Evolutionary conservation across 805 yeast species (phyloP).

Genomic region (Myxozyma udenii): DNA sequence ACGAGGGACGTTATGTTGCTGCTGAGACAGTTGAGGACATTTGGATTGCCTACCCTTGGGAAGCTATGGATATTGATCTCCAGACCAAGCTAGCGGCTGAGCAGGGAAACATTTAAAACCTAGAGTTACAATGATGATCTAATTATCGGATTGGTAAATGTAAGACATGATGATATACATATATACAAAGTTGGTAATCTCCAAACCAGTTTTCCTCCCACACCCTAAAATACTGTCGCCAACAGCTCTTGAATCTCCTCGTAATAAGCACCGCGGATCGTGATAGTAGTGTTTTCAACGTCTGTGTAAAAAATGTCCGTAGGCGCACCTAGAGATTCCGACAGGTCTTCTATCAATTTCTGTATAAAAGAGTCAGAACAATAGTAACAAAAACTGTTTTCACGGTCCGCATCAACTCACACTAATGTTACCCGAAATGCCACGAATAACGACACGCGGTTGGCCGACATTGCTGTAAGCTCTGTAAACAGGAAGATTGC

Average conservation of each 20-base stretch:
- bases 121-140: no score
- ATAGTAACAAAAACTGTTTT: no score
- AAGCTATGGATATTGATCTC: slow-evolving; percentile 72
- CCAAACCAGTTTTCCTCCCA: no score
- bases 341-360: no score
- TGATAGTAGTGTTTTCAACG: no score
- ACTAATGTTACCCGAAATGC: slow-evolving; percentile 4
- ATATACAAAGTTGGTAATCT: no score
- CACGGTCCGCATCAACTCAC: no score
- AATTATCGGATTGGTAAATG: no score
- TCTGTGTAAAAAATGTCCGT: no score
- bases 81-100: slow-evolving; percentile 63
- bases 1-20: slow-evolving; percentile 63
- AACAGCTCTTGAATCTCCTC: background rate
- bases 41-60: slow-evolving; percentile 94
- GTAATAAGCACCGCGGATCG: slow-evolving; percentile 16
- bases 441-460: background rate
- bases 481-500: slow-evolving; percentile 12
- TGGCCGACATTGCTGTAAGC: background rate
- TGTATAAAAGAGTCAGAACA: no score
- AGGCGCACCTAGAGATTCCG: no score
- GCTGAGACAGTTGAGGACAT: slow-evolving; percentile 71
- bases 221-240: background rate
- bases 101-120: slow-evolving; percentile 58
- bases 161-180: background rate